A percentile compares a stretch with the other conserved stretches of the same genome.
Evolutionary conservation across 2,329 filamentous ascomycete genomes (phyloP).

Genomic region (Cadophora malorum): DNA sequence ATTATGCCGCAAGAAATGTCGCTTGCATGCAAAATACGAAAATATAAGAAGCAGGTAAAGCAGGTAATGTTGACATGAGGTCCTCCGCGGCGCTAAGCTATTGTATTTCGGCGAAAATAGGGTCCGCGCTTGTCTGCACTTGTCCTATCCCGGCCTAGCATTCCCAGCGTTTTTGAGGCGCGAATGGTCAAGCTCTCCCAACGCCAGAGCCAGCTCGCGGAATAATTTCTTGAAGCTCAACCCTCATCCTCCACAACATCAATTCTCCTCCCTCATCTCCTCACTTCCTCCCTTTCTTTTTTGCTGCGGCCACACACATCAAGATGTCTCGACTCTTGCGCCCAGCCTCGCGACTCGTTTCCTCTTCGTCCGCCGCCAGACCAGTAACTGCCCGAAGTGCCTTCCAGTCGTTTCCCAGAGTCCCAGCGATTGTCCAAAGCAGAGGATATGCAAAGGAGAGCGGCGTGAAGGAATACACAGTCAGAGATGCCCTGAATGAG

Average conservation of each 20-base stretch:
- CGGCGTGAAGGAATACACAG: constrained; percentile 89
- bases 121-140: constrained; percentile 4
- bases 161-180: constrained; percentile 15
- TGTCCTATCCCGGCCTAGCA: constrained; percentile 6
- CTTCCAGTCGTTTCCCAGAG: constrained; percentile 52
- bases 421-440: constrained; percentile 43
- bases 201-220: constrained; percentile 14
- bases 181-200: constrained; percentile 15
- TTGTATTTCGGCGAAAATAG: constrained; percentile 10
- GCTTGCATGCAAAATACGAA: too few species aligned
- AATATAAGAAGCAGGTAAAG: too few species aligned
- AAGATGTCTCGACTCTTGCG: constrained; percentile 63
- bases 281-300: constrained; percentile 3
- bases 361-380: constrained; percentile 58
- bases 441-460: constrained; percentile 46
- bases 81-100: too few species aligned
- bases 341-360: constrained; percentile 67
- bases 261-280: constrained; percentile 27
- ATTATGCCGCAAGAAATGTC: too few species aligned
- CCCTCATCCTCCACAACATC: constrained; percentile 26
- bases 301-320: constrained; percentile 33
- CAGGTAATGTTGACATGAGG: too few species aligned
- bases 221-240: constrained; percentile 21
- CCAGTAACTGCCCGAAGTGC: constrained; percentile 56
- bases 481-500: constrained; percentile 97